Evolutionary conservation across 2,329 filamentous ascomycete species (phyloP).

Genomic region (Myriosclerotinia scirpicola): DNA sequence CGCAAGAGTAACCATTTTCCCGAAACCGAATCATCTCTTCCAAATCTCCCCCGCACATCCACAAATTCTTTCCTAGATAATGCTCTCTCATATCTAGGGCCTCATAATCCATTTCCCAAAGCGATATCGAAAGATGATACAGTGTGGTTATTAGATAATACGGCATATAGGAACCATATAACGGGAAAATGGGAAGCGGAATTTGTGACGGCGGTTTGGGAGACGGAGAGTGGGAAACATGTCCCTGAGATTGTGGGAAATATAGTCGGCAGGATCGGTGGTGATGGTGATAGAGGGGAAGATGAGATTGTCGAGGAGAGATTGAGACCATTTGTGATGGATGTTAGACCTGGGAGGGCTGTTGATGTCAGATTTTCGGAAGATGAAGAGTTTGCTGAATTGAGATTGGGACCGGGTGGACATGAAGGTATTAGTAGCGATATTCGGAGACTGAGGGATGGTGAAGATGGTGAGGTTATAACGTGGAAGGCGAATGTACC

Average conservation of each 20-base stretch:
- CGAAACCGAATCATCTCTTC: slow-evolving; percentile 49
- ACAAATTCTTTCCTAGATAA: slow-evolving; percentile 37
- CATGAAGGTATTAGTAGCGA: slow-evolving; percentile 71
- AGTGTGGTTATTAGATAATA: slow-evolving; percentile 90
- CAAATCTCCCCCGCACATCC: slow-evolving; percentile 40
- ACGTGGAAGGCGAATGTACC: slow-evolving; percentile 52
- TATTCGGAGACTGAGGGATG: slow-evolving; percentile 52
- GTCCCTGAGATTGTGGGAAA: slow-evolving; percentile 68
- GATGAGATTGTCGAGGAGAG: slow-evolving; percentile 63
- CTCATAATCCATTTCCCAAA: slow-evolving; percentile 57
- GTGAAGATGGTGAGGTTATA: slow-evolving; percentile 49
- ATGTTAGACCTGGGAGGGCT: slow-evolving; percentile 68
- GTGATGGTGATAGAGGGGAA: slow-evolving; percentile 58
- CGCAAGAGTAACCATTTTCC: slow-evolving; percentile 22
- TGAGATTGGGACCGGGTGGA: slow-evolving; percentile 68
- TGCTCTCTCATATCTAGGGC: slow-evolving; percentile 52
- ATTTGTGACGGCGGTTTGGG: slow-evolving; percentile 80
- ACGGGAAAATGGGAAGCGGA: slow-evolving; percentile 71
- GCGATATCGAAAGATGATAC: slow-evolving; percentile 61
- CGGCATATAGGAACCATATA: slow-evolving; percentile 62
- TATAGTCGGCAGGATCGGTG: slow-evolving; percentile 67
- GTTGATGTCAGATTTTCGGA: slow-evolving; percentile 62
- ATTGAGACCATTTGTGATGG: slow-evolving; percentile 75
- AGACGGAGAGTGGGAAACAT: slow-evolving; percentile 65
- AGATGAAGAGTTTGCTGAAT: slow-evolving; percentile 36